phyloP scores from a whole-genome alignment of 768 basidiomycete genomes.

The Rhizopogon rudus region DNA sequence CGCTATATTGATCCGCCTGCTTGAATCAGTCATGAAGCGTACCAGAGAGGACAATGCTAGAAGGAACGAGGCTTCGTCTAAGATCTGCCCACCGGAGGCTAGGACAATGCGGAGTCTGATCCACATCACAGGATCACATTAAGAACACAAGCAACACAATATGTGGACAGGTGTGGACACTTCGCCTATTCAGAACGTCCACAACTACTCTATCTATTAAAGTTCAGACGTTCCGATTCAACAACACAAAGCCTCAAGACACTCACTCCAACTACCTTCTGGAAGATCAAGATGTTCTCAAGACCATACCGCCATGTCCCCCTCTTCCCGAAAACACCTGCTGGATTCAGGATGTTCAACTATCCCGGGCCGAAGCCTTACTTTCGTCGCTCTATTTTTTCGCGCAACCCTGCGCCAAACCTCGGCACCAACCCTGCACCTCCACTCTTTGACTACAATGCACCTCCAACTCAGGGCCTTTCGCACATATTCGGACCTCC shows the following conservation, averaged over 20 bases:
- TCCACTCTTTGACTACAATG: constrained; percentile 3
- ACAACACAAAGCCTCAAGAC: neutral
- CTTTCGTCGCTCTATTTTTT: constrained; percentile 6
- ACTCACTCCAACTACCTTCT: neutral
- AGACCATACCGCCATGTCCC: constrained; percentile 10
- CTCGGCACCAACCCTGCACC: neutral
- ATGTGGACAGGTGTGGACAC: neutral
- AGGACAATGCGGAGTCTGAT: constrained; percentile 2
- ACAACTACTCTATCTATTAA: neutral
- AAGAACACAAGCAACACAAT: neutral
- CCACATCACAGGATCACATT: neutral
- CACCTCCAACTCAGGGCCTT: constrained; percentile 7
- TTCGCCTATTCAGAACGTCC: neutral
- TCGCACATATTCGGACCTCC: neutral
- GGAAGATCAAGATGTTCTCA: constrained; percentile 12
- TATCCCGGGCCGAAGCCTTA: constrained; percentile 3
- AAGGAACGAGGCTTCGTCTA: no score
- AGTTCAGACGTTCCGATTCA: neutral
- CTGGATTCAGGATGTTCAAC: constrained; percentile 22
- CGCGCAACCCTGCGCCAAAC: constrained; percentile 7
- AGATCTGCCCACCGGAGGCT: no score
- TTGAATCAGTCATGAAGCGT: neutral
- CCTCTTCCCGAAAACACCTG: constrained; percentile 11
- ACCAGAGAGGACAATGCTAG: no score
- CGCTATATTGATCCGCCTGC: no score